Percentiles rank a stretch among this genome's conserved stretches.
Conservation (phyloP, 2,329 filamentous ascomycete species). For the Sphaerulina musiva region DNA sequence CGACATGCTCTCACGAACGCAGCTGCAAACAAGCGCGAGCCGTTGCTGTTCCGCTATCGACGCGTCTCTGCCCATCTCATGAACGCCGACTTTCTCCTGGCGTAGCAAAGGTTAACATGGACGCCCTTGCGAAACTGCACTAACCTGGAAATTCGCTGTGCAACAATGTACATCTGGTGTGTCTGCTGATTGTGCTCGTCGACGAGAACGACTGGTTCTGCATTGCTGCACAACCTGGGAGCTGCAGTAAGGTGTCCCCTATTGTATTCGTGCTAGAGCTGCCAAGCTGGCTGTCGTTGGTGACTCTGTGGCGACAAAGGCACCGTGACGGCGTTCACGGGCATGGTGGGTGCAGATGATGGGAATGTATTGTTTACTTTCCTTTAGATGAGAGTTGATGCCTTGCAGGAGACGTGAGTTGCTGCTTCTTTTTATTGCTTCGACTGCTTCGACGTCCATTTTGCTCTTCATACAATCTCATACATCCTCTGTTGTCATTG, state of each 20-base stretch:
- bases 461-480: not conserved
- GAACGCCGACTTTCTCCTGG: slow-evolving; percentile 11
- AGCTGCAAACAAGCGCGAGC: not conserved
- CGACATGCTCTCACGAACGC: slow-evolving; percentile 6
- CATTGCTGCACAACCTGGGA: slow-evolving; percentile 1
- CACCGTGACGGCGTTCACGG: slow-evolving; percentile 5
- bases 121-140: slow-evolving; percentile 13
- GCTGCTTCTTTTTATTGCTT: slow-evolving; percentile 2
- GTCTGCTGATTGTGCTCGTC: slow-evolving; percentile 10
- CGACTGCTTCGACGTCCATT: not conserved
- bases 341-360: slow-evolving; percentile 5
- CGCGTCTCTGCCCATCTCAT: not conserved
- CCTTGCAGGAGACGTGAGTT: slow-evolving; percentile 11
- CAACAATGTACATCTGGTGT: slow-evolving; percentile 6
- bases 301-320: slow-evolving; percentile 5
- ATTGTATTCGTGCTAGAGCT: slow-evolving; percentile 10
- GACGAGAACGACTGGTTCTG: slow-evolving; percentile 6
- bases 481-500: not conserved
- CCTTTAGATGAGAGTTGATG: slow-evolving; percentile 13
- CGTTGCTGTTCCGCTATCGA: slow-evolving; percentile 5
- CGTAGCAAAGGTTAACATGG: slow-evolving; percentile 8
- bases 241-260: slow-evolving; percentile 11
- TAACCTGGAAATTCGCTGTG: slow-evolving; percentile 6
- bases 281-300: slow-evolving; percentile 11
- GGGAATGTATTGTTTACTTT: slow-evolving; percentile 11